A percentile compares a stretch with the other conserved stretches of the same genome.
phyloP scores from a whole-genome alignment of 495 filamentous ascomycete species.

The Xylaria nigripes region DNA sequence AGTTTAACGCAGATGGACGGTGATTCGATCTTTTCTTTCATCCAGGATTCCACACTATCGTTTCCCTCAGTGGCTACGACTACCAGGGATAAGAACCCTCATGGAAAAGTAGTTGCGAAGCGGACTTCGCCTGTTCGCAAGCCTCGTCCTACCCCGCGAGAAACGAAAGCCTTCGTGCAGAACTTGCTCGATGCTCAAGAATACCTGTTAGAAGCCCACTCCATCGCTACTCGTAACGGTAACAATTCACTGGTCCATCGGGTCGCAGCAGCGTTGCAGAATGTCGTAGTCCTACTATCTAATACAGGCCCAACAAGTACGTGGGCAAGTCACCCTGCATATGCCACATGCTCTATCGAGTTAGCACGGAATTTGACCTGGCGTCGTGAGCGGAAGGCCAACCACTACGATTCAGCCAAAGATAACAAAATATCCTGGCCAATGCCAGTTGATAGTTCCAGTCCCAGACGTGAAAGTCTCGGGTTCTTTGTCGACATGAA shows the following conservation, averaged over 20 bases:
- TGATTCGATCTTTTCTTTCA: constrained; percentile 78
- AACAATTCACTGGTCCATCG: constrained; percentile 43
- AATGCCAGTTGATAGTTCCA: constrained; percentile 14
- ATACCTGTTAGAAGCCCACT: constrained; percentile 47
- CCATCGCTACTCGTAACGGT: constrained; percentile 42
- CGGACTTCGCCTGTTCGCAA: constrained; percentile 21
- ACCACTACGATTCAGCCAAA: constrained; percentile 30
- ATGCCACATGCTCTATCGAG: constrained; percentile 55
- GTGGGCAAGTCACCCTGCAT: constrained; percentile 42
- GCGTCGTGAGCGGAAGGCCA: constrained; percentile 49
- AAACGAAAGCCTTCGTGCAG: constrained; percentile 44
- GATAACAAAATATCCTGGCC: constrained; percentile 26
- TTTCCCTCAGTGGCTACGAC: constrained; percentile 54
- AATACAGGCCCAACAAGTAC: constrained; percentile 37
- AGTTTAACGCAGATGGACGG: constrained; percentile 59
- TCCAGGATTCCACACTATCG: constrained; percentile 86
- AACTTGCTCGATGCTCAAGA: constrained; percentile 55
- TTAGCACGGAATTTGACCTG: constrained; percentile 52
- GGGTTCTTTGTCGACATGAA: constrained; percentile 39
- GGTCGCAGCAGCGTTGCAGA: constrained; percentile 51
- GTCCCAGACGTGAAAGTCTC: constrained; percentile 27
- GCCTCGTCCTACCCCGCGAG: constrained; percentile 12
- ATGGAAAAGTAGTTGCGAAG: constrained; percentile 10
- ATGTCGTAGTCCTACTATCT: constrained; percentile 57
- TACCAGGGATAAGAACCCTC: constrained; percentile 16